These are phyloP conservation scores for Dentipellis fragilis DNA, from an alignment of 768 basidiomycete species.

Conservation along the genomic window DNA sequence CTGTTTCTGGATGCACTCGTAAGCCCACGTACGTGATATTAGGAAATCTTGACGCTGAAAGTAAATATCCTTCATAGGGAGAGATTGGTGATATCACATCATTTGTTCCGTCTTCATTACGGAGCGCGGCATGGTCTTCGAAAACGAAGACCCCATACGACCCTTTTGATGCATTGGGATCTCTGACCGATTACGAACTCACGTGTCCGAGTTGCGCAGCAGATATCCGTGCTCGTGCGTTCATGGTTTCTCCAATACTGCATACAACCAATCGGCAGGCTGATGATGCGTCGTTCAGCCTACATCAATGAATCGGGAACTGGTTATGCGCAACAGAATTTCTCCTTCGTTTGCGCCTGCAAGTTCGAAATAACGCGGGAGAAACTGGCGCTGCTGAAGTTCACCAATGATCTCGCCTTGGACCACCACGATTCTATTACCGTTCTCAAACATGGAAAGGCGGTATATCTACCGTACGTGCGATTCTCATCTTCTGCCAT, in stretches of 20 bases:
- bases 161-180: not conserved
- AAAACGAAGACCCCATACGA: slow-evolving; percentile 19
- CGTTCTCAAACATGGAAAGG: slow-evolving; percentile 8
- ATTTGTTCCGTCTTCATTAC: not conserved
- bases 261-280: too few species aligned
- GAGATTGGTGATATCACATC: not conserved
- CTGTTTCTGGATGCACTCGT: slow-evolving; percentile 6
- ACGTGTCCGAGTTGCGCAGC: not conserved
- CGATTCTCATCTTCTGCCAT: not conserved
- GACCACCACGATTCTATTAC: slow-evolving; percentile 13
- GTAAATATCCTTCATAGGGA: not conserved
- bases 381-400: slow-evolving; percentile 31
- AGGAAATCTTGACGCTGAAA: not conserved
- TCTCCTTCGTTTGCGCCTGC: slow-evolving; percentile 31
- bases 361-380: slow-evolving; percentile 30
- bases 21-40: not conserved
- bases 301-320: slow-evolving; percentile 29
- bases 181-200: slow-evolving; percentile 4
- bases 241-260: too few species aligned
- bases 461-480: slow-evolving; percentile 26
- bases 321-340: slow-evolving; percentile 39
- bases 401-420: slow-evolving; percentile 28
- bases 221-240: too few species aligned
- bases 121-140: not conserved
- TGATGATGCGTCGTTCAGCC: slow-evolving; percentile 19